Percentiles rank a stretch among this genome's conserved stretches.
Evolutionary conservation across 2,329 filamentous ascomycete genomes (phyloP).

Genomic region (Colletotrichum somersetense): DNA sequence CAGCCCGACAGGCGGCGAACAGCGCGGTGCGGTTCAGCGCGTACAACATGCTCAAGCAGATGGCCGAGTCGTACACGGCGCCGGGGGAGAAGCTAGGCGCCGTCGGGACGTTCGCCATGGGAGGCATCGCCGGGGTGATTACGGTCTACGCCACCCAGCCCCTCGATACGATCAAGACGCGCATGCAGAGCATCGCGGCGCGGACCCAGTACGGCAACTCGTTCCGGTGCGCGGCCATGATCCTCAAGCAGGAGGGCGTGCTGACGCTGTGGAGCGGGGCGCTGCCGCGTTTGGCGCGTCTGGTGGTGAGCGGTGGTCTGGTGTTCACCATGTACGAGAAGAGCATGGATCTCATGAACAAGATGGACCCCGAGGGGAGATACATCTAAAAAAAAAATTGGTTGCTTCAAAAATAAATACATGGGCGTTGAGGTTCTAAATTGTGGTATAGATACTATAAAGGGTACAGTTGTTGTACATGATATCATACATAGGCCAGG

Average conservation of each 20-base stretch:
- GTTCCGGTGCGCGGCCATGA: slow-evolving; percentile 82
- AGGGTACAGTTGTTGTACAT: slow-evolving; percentile 42
- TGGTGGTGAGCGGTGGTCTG: slow-evolving; percentile 94
- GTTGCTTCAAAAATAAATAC: slow-evolving; percentile 15
- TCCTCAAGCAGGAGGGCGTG: slow-evolving; percentile 90
- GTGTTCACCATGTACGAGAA: slow-evolving; percentile 99
- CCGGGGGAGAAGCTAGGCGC: slow-evolving; percentile 95
- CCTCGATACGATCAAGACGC: slow-evolving; percentile 94
- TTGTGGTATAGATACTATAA: slow-evolving; percentile 40
- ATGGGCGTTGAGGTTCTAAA: slow-evolving; percentile 22
- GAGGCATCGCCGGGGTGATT: slow-evolving; percentile 88
- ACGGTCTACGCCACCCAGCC: slow-evolving; percentile 85
- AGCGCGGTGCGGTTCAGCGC: slow-evolving; percentile 90
- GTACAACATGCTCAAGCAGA: slow-evolving; percentile 90
- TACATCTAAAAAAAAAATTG: slow-evolving; percentile 71
- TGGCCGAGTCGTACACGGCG: slow-evolving; percentile 91
- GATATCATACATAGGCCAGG: slow-evolving; percentile 34
- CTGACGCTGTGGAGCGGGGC: slow-evolving; percentile 96
- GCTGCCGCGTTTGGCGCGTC: slow-evolving; percentile 82
- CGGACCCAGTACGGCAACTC: slow-evolving; percentile 86
- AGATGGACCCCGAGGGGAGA: slow-evolving; percentile 82
- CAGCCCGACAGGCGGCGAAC: slow-evolving; percentile 93
- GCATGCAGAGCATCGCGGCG: slow-evolving; percentile 97
- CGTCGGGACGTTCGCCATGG: slow-evolving; percentile 89
- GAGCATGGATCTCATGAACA: slow-evolving; percentile 88